A percentile compares a stretch with the other conserved stretches of the same genome.
These are phyloP conservation scores for Ascoidea asiatica DNA, from an alignment of 805 yeast genomes.

Conservation along the genomic window DNA sequence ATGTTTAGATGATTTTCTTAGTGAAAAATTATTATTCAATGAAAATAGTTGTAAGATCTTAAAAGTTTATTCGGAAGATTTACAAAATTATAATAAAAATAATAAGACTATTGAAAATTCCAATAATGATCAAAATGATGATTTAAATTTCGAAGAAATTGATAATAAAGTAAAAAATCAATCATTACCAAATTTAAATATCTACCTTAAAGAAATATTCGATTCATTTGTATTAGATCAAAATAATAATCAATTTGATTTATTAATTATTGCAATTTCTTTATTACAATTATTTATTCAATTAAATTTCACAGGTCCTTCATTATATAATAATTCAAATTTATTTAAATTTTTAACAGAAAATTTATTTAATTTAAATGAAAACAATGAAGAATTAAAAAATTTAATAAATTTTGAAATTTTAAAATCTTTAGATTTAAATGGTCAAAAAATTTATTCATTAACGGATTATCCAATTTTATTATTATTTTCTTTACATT, in stretches of 20 bases:
- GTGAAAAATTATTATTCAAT: background rate
- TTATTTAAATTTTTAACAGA: conserved; percentile 8
- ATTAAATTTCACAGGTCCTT: conserved; percentile 76
- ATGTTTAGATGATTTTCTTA: background rate
- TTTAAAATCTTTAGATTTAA: conserved; percentile 29
- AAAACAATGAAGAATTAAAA: conserved; percentile 3
- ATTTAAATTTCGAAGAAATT: too few relatives aligned
- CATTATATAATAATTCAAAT: conserved; percentile 17
- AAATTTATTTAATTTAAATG: background rate
- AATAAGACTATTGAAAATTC: too few relatives aligned
- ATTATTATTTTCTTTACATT: conserved; percentile 26
- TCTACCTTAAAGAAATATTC: background rate
- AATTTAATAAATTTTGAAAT: conserved; percentile 11
- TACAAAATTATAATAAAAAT: too few relatives aligned
- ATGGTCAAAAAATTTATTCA: conserved; percentile 64
- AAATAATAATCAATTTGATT: conserved; percentile 9
- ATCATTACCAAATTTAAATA: background rate
- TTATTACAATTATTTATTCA: conserved; percentile 60
- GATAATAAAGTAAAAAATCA: too few relatives aligned
- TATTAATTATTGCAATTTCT: conserved; percentile 33
- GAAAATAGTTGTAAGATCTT: too few relatives aligned
- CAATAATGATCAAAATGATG: too few relatives aligned
- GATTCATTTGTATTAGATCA: background rate
- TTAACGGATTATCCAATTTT: conserved; percentile 37
- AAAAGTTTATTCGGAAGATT: too few relatives aligned